Evolutionary conservation across 495 filamentous ascomycete species (phyloP).

Genomic region (Amphirosellinia nigrospora): DNA sequence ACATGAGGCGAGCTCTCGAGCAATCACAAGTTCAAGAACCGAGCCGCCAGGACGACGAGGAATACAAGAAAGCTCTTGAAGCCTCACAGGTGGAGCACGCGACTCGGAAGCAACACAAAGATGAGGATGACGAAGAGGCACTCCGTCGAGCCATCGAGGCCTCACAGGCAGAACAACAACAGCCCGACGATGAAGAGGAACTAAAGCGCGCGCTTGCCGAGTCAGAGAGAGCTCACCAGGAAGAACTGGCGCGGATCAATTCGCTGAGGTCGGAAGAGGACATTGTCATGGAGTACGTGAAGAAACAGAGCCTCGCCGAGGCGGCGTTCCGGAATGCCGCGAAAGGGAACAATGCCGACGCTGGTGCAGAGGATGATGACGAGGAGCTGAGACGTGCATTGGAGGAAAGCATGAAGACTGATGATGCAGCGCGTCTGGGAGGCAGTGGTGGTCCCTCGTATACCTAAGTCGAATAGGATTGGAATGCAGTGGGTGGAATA

Average conservation of each 20-base stretch:
- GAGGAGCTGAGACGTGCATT: constrained; percentile 54
- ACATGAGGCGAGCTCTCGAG: constrained; percentile 40
- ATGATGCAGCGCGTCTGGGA: constrained; percentile 11
- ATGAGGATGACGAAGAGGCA: constrained; percentile 48
- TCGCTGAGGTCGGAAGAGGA: constrained; percentile 68
- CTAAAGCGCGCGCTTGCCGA: constrained; percentile 54
- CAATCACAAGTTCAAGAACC: constrained; percentile 28
- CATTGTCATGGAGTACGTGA: constrained; percentile 77
- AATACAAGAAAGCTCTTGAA: constrained; percentile 42
- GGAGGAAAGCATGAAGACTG: constrained; percentile 53
- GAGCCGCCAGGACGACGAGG: constrained; percentile 18
- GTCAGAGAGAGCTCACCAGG: constrained; percentile 48
- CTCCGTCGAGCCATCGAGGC: constrained; percentile 54
- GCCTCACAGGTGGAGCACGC: constrained; percentile 31
- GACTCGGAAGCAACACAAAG: constrained; percentile 13
- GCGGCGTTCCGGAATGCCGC: constrained; percentile 52
- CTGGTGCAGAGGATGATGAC: constrained; percentile 44
- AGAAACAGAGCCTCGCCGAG: constrained; percentile 75
- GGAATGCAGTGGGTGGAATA: background rate
- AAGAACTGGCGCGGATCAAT: constrained; percentile 48
- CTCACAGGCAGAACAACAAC: constrained; percentile 41
- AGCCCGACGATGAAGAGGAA: constrained; percentile 50
- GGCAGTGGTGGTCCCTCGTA: constrained; percentile 35
- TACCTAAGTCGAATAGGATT: background rate
- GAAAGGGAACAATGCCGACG: constrained; percentile 29